Conservation (phyloP, 2,329 filamentous ascomycete species). For the Diplodia mutila region DNA sequence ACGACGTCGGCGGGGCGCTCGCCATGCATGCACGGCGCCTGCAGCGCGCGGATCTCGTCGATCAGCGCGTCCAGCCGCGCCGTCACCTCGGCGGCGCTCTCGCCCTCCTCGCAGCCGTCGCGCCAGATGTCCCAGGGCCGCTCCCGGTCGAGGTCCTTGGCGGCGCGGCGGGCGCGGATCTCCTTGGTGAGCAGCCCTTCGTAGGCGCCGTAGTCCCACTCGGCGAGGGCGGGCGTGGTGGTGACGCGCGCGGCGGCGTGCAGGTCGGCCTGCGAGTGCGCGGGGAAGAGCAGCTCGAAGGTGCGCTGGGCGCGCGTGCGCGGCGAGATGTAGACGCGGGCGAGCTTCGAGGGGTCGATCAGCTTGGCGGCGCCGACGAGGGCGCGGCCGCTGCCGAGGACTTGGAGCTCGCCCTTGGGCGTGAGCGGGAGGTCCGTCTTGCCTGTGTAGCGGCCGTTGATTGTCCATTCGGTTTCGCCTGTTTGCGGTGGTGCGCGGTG, state of each 20-base stretch:
- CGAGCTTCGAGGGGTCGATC: slow-evolving; percentile 55
- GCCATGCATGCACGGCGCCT: slow-evolving; percentile 50
- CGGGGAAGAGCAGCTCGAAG: slow-evolving; percentile 49
- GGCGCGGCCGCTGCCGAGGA: slow-evolving; percentile 48
- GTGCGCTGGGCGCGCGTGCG: slow-evolving; percentile 54
- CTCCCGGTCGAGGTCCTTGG: slow-evolving; percentile 59
- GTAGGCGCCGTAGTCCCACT: slow-evolving; percentile 89
- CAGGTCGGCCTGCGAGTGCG: neutral
- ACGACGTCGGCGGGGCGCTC: slow-evolving; percentile 64
- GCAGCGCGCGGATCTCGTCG: slow-evolving; percentile 68
- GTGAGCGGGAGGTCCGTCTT: slow-evolving; percentile 51
- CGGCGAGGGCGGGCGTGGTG: slow-evolving; percentile 72
- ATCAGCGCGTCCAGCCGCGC: slow-evolving; percentile 74
- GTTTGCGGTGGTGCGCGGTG: slow-evolving; percentile 31
- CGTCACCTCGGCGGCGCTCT: slow-evolving; percentile 74
- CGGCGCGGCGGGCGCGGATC: slow-evolving; percentile 62
- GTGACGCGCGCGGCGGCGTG: slow-evolving; percentile 51
- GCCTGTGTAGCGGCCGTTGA: slow-evolving; percentile 53
- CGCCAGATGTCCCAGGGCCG: slow-evolving; percentile 81
- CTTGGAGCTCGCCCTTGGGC: slow-evolving; percentile 40
- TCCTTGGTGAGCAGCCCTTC: slow-evolving; percentile 76
- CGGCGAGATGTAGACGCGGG: slow-evolving; percentile 56
- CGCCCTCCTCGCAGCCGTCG: slow-evolving; percentile 85
- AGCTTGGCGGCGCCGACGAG: slow-evolving; percentile 57
- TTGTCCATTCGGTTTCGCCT: slow-evolving; percentile 54